Percentiles rank a stretch among this genome's conserved stretches.
These are phyloP conservation scores for Pythium rhizo-oryzae DNA, from an alignment of 352 stramenopile genomes.

Conservation along the genomic window DNA sequence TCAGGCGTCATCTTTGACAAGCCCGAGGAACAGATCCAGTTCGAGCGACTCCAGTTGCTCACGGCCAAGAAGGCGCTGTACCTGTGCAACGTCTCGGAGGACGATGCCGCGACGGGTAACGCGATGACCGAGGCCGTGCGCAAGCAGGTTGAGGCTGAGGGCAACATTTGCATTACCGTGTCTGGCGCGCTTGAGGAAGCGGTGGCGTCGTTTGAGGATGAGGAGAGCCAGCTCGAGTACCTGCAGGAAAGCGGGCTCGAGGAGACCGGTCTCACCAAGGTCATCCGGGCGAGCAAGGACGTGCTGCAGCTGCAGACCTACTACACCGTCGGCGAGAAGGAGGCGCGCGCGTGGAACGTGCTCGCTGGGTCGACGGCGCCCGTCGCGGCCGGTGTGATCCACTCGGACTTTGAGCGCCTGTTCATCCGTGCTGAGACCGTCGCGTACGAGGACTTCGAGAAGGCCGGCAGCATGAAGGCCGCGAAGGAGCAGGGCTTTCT, in stretches of 20 bases:
- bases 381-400: constrained; percentile 78
- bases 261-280: constrained; percentile 79
- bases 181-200: constrained; percentile 82
- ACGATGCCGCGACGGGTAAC: constrained; percentile 93
- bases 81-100: constrained; percentile 96
- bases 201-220: constrained; percentile 80
- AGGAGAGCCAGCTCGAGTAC: constrained; percentile 95
- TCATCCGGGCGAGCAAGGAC: constrained; percentile 92
- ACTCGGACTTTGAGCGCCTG: constrained; percentile 88
- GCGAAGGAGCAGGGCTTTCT: constrained; percentile 95
- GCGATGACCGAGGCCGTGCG: constrained; percentile 89
- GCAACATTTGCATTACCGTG: constrained; percentile 70
- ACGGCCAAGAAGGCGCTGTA: constrained; percentile 97
- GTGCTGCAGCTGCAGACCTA: constrained; percentile 96
- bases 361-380: constrained; percentile 72
- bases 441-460: constrained; percentile 95
- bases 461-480: constrained; percentile 91
- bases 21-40: constrained; percentile 86
- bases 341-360: constrained; percentile 85
- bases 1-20: constrained; percentile 60
- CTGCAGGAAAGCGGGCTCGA: constrained; percentile 81
- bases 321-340: constrained; percentile 93
- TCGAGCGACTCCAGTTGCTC: constrained; percentile 80
- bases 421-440: constrained; percentile 95
- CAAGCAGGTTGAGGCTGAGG: constrained; percentile 66